Conservation (phyloP, 176 grass and related monocot genomes). For the Coix lacrymajobi region DNA sequence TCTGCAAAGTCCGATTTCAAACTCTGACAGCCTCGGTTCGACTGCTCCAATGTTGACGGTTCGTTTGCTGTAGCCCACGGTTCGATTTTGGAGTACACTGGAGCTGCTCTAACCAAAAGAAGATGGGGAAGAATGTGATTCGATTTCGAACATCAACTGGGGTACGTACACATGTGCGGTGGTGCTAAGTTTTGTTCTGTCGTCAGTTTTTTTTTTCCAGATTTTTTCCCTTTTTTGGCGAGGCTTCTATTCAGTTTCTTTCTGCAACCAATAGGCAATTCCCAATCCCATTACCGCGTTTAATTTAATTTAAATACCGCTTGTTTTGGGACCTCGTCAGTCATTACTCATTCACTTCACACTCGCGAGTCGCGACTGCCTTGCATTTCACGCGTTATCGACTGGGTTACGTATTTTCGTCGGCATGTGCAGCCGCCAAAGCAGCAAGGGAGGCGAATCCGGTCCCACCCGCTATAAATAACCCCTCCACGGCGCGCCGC, state of each 20-base stretch:
- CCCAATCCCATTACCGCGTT: background rate
- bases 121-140: background rate
- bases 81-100: too few species aligned
- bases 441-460: background rate
- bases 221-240: background rate
- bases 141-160: background rate
- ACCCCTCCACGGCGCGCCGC: background rate
- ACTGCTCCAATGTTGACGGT: too few species aligned
- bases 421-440: background rate
- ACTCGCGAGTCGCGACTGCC: background rate
- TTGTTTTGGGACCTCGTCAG: background rate
- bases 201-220: background rate
- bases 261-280: background rate
- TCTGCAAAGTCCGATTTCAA: too few species aligned
- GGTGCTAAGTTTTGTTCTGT: background rate
- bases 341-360: too few species aligned
- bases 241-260: background rate
- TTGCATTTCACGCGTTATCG: background rate
- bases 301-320: background rate
- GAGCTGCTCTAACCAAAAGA: background rate
- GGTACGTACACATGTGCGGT: background rate
- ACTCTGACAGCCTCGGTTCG: too few species aligned
- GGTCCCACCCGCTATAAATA: slow-evolving; percentile 8
- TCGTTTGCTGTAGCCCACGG: too few species aligned
- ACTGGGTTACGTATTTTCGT: background rate